A percentile compares a stretch with the other conserved stretches of the same genome.
These are phyloP conservation scores for Aurinia saxatilis DNA, from an alignment of 345 rosid species.

Conservation along the genomic window DNA sequence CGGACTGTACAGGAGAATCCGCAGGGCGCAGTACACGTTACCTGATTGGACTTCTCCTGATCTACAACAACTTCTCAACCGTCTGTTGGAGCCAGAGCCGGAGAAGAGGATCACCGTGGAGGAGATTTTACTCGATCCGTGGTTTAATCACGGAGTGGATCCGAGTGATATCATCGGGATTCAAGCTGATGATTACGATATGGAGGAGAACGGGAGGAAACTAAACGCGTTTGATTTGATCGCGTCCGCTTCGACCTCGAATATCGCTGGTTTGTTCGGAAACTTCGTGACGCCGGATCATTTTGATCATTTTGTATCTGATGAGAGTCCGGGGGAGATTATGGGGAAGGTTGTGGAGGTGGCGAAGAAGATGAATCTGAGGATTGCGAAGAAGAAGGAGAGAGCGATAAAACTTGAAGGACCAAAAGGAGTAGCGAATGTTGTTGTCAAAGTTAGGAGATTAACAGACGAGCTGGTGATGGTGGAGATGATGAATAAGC, in stretches of 20 bases:
- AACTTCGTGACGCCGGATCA: constrained; percentile 32
- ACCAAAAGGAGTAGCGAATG: constrained; percentile 34
- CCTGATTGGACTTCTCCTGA: constrained; percentile 77
- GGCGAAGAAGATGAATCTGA: constrained; percentile 28
- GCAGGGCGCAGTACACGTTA: constrained; percentile 47
- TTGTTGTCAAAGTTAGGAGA: constrained; percentile 35
- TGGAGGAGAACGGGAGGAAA: constrained; percentile 23
- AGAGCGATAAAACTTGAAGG: constrained; percentile 51
- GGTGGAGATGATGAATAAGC: constrained; percentile 45
- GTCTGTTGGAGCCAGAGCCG: constrained; percentile 57
- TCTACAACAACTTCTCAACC: constrained; percentile 33
- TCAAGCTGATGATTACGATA: constrained; percentile 34
- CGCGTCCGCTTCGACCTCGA: constrained; percentile 45
- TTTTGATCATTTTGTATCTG: constrained; percentile 45
- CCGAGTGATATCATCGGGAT: constrained; percentile 29
- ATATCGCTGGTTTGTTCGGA: constrained; percentile 44
- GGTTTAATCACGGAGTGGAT: constrained; percentile 49
- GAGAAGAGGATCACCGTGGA: constrained; percentile 53
- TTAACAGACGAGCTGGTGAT: constrained; percentile 48
- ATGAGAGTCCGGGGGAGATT: constrained; percentile 36
- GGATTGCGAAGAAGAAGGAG: constrained; percentile 31
- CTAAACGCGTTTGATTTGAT: constrained; percentile 71
- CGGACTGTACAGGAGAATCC: constrained; percentile 52
- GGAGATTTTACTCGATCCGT: constrained; percentile 50
- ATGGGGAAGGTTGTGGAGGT: constrained; percentile 35